phyloP scores from a whole-genome alignment of 805 yeast genomes.

The Myxozyma vanderwaltii region DNA sequence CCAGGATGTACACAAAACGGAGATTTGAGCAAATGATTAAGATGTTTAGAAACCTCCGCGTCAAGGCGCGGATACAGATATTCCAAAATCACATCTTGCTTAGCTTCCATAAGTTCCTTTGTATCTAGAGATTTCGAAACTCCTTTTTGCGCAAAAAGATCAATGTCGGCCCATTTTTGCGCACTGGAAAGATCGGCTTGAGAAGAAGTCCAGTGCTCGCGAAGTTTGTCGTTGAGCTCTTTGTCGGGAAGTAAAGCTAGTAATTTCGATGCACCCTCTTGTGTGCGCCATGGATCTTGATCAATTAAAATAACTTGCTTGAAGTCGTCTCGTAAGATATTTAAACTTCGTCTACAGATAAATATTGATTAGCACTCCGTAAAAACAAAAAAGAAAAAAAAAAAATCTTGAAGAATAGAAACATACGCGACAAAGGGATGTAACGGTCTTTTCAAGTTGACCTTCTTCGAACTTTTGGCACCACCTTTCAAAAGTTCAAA shows the following conservation, averaged over 20 bases:
- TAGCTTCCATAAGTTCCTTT: conserved; percentile 61
- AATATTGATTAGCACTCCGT: neutral
- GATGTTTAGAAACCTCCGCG: conserved; percentile 85
- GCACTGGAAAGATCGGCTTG: conserved; percentile 56
- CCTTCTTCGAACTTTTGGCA: conserved; percentile 50
- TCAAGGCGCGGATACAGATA: conserved; percentile 90
- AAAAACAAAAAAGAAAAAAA: neutral
- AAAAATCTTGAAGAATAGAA: neutral
- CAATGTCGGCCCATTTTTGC: conserved; percentile 77
- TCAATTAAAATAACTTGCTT: conserved; percentile 66
- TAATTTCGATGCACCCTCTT: conserved; percentile 56
- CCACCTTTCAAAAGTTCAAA: conserved; percentile 63
- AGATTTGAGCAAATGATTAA: conserved; percentile 89
- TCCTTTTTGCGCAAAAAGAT: conserved; percentile 49
- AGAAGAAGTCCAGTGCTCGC: conserved; percentile 57
- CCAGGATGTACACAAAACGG: conserved; percentile 97
- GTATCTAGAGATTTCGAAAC: conserved; percentile 46
- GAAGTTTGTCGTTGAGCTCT: conserved; percentile 49
- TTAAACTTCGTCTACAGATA: conserved; percentile 61
- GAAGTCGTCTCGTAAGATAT: conserved; percentile 65
- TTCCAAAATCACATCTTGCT: conserved; percentile 77
- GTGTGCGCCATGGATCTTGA: conserved; percentile 83
- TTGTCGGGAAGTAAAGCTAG: conserved; percentile 66
- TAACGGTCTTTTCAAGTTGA: conserved; percentile 70
- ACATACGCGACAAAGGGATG: conserved; percentile 69